phyloP scores from a whole-genome alignment of 1,284 basidiomycete genomes.

The Pholiota adiposa region DNA sequence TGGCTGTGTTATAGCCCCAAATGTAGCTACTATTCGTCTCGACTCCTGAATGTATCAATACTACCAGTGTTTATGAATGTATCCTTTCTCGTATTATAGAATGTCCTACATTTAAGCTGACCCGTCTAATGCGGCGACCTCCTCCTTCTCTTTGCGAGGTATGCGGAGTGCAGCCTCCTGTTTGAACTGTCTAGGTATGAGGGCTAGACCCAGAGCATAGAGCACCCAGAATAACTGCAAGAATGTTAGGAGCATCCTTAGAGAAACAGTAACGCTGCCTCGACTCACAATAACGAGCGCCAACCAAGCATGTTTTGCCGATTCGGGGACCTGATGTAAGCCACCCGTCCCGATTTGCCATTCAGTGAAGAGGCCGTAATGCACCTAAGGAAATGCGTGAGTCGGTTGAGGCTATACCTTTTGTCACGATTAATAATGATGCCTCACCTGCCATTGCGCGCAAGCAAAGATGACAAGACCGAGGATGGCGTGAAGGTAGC shows the following conservation, averaged over 20 bases:
- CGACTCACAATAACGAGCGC: constrained; percentile 49
- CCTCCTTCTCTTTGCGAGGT: constrained; percentile 13
- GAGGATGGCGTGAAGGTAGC: constrained; percentile 49
- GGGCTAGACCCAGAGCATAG: constrained; percentile 44
- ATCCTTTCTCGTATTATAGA: constrained; percentile 25
- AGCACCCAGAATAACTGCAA: constrained; percentile 52
- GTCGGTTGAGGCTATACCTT: background rate
- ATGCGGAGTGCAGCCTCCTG: constrained; percentile 37
- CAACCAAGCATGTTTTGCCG: constrained; percentile 52
- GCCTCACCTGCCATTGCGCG: constrained; percentile 49
- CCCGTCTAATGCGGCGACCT: constrained; percentile 7
- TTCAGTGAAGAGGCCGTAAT: constrained; percentile 51
- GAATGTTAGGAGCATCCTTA: constrained; percentile 2
- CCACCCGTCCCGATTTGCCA: constrained; percentile 43
- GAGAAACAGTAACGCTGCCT: background rate
- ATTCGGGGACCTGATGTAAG: constrained; percentile 40
- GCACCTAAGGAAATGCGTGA: constrained; percentile 36
- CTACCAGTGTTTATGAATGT: constrained; percentile 26
- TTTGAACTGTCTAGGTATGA: constrained; percentile 49
- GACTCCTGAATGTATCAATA: constrained; percentile 29
- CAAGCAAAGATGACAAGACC: constrained; percentile 51
- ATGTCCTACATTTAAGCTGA: constrained; percentile 8
- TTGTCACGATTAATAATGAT: background rate
- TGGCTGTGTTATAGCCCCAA: constrained; percentile 10
- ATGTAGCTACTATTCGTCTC: constrained; percentile 28